phyloP scores from a whole-genome alignment of 2,329 filamentous ascomycete species.

The Pyrenophora graminea region DNA sequence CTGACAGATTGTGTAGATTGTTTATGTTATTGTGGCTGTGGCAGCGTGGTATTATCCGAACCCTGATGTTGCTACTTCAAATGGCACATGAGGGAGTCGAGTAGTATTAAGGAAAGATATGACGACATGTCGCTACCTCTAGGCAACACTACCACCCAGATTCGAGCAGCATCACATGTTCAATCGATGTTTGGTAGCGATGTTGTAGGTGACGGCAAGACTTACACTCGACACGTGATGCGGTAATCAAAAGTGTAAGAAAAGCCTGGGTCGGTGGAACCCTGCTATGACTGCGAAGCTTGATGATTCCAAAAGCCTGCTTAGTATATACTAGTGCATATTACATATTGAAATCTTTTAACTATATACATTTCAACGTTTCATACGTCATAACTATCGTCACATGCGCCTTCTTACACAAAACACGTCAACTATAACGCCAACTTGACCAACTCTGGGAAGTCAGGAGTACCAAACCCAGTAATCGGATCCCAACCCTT shows the following conservation, averaged over 20 bases:
- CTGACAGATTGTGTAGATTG: slow-evolving; percentile 47
- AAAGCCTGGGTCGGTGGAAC: too few relatives aligned
- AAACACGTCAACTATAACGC: slow-evolving; percentile 22
- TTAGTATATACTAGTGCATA: too few relatives aligned
- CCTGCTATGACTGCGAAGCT: too few relatives aligned
- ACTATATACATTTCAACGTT: neutral
- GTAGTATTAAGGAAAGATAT: neutral
- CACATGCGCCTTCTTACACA: neutral
- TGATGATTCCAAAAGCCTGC: too few relatives aligned
- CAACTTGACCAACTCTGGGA: slow-evolving; percentile 34
- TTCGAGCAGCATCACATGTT: too few relatives aligned
- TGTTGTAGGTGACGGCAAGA: too few relatives aligned
- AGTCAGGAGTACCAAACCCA: slow-evolving; percentile 42
- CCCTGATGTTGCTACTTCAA: slow-evolving; percentile 46
- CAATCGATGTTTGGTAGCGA: too few relatives aligned
- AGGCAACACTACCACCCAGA: too few relatives aligned
- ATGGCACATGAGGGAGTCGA: slow-evolving; percentile 6
- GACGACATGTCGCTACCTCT: neutral
- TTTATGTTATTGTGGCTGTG: slow-evolving; percentile 66
- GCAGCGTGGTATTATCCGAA: slow-evolving; percentile 66
- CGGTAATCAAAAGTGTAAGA: too few relatives aligned
- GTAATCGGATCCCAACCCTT: slow-evolving; percentile 47
- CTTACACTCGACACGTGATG: too few relatives aligned
- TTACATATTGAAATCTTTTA: too few relatives aligned
- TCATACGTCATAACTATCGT: neutral